A percentile compares a stretch with the other conserved stretches of the same genome.
These are phyloP conservation scores for Houttuynia cordata DNA, from an alignment of 164 flowering plant genomes.

Conservation along the genomic window DNA sequence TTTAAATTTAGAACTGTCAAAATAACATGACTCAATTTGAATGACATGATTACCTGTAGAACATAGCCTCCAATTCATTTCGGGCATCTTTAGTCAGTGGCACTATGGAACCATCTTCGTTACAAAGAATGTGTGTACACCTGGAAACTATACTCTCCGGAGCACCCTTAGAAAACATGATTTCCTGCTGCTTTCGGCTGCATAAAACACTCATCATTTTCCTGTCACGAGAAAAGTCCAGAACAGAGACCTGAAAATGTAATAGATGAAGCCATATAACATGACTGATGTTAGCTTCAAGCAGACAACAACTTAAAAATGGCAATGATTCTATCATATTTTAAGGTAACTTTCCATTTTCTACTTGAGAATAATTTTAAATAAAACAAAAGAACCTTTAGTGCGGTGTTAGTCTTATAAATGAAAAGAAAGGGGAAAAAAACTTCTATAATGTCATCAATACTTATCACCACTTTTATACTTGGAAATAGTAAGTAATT, in stretches of 20 bases:
- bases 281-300: not conserved
- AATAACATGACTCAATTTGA: not conserved
- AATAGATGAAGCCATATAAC: not conserved
- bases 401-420: too few relatives aligned
- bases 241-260: conserved; percentile 48
- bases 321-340: too few relatives aligned
- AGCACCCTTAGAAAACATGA: conserved; percentile 94
- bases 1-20: not conserved
- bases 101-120: conserved; percentile 72
- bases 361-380: too few relatives aligned
- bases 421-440: too few relatives aligned
- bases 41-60: conserved; percentile 43
- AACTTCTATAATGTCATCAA: too few relatives aligned
- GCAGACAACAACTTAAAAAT: too few relatives aligned
- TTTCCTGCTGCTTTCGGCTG: conserved; percentile 60
- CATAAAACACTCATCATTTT: conserved; percentile 98
- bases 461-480: too few relatives aligned
- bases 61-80: conserved; percentile 62
- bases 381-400: too few relatives aligned
- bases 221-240: conserved; percentile 97
- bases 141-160: conserved; percentile 90
- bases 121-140: conserved; percentile 74
- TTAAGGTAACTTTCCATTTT: too few relatives aligned
- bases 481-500: too few relatives aligned
- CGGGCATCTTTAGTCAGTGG: conserved; percentile 48